phyloP scores from a whole-genome alignment of 208 protist genomes.

The Phytomonas francai region DNA sequence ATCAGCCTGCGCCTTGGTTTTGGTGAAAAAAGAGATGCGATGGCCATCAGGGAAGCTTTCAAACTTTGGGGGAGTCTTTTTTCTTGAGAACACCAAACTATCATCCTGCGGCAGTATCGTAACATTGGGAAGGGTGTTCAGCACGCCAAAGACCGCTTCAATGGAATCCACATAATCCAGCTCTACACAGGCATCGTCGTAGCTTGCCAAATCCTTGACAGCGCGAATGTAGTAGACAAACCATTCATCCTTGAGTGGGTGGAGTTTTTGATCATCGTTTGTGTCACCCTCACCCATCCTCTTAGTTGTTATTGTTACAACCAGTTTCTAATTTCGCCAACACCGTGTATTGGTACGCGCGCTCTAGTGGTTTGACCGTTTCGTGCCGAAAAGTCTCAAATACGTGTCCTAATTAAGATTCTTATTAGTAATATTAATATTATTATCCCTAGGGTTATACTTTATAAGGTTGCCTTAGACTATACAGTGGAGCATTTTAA shows the following conservation, averaged over 20 bases:
- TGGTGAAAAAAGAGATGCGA: conserved; percentile 63
- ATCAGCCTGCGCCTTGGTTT: conserved; percentile 57
- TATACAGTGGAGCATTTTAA: too few relatives aligned
- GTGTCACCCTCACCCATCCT: background rate
- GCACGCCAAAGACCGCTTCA: conserved; percentile 59
- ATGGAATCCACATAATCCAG: conserved; percentile 68
- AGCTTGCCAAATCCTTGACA: conserved; percentile 30
- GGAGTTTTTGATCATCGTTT: conserved; percentile 18
- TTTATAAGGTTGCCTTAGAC: too few relatives aligned
- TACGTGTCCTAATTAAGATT: too few relatives aligned
- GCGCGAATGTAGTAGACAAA: conserved; percentile 70
- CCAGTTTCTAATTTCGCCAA: too few relatives aligned
- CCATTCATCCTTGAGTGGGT: conserved; percentile 76
- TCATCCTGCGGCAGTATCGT: conserved; percentile 54
- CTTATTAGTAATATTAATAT: too few relatives aligned
- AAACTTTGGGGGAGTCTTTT: conserved; percentile 66
- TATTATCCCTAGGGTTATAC: too few relatives aligned
- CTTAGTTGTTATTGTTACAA: background rate
- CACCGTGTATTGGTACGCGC: too few relatives aligned
- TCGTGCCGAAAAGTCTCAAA: too few relatives aligned
- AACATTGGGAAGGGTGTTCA: conserved; percentile 67
- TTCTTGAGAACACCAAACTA: conserved; percentile 67
- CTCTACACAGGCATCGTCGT: conserved; percentile 40
- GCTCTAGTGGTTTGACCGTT: too few relatives aligned
- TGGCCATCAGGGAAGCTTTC: conserved; percentile 67